A percentile compares a stretch with the other conserved stretches of the same genome.
phyloP scores from a whole-genome alignment of 2,329 filamentous ascomycete species.

The Colletotrichum eremochloae region DNA sequence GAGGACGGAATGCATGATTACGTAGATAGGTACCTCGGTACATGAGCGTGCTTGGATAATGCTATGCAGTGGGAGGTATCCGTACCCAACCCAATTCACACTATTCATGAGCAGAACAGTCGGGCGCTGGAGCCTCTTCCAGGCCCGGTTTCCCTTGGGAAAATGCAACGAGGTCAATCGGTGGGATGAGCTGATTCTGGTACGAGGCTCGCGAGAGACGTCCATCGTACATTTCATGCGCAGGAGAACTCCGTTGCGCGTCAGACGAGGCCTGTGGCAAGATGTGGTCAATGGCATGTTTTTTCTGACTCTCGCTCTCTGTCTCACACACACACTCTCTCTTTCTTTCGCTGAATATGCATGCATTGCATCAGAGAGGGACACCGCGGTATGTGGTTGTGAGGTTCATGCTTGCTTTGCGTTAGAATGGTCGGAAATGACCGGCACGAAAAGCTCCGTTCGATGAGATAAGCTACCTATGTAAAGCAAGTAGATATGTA shows the following conservation, averaged over 20 bases:
- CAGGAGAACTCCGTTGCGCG: slow-evolving; percentile 8
- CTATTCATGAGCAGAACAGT: background rate
- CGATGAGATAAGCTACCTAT: background rate
- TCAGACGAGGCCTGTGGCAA: slow-evolving; percentile 9
- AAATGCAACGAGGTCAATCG: background rate
- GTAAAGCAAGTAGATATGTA: background rate
- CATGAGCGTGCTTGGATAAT: slow-evolving; percentile 16
- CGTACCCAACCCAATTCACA: slow-evolving; percentile 13
- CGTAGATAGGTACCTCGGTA: slow-evolving; percentile 34
- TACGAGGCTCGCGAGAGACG: slow-evolving; percentile 34
- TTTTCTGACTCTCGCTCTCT: background rate
- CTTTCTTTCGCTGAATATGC: too few relatives aligned
- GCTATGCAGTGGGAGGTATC: slow-evolving; percentile 17
- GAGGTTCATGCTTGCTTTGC: slow-evolving; percentile 23
- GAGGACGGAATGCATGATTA: slow-evolving; percentile 32
- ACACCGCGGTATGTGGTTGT: slow-evolving; percentile 10
- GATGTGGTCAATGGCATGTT: slow-evolving; percentile 6
- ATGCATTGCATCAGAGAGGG: background rate
- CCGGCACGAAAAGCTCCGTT: slow-evolving; percentile 33
- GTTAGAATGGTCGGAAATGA: slow-evolving; percentile 28
- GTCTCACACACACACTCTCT: too few relatives aligned
- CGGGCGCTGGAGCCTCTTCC: slow-evolving; percentile 24
- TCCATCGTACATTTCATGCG: slow-evolving; percentile 26
- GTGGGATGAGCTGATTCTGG: slow-evolving; percentile 33
- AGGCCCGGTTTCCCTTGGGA: slow-evolving; percentile 12